Percentiles rank a stretch among this genome's conserved stretches.
phyloP scores from a whole-genome alignment of 305 asterid species.

The Rubia occidens region DNA sequence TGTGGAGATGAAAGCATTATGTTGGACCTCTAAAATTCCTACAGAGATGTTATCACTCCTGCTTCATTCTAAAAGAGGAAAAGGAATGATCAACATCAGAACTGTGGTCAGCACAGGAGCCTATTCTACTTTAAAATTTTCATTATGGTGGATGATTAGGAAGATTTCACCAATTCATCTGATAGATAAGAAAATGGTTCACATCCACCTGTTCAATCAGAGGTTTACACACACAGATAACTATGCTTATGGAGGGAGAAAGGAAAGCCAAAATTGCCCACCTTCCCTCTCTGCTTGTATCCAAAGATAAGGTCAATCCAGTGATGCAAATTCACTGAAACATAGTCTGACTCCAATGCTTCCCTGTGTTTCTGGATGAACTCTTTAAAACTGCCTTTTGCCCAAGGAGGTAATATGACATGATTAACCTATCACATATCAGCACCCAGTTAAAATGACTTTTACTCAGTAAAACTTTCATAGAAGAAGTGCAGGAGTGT shows the following conservation, averaged over 20 bases:
- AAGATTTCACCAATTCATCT: background rate
- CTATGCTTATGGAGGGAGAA: background rate
- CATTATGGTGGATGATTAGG: background rate
- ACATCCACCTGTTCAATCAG: background rate
- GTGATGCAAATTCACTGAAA: conserved; percentile 91
- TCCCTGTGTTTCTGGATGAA: conserved; percentile 90
- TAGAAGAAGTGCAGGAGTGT: conserved; percentile 10
- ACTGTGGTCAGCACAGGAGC: background rate
- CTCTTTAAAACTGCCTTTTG: conserved; percentile 86
- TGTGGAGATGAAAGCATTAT: background rate
- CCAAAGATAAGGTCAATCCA: conserved; percentile 99
- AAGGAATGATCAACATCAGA: background rate
- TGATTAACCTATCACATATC: conserved; percentile 70
- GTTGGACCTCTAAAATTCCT: conserved; percentile 1
- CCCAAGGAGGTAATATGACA: conserved; percentile 94
- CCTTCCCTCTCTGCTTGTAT: conserved; percentile 94
- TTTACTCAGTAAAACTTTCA: conserved; percentile 21
- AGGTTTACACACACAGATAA: background rate
- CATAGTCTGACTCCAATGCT: conserved; percentile 93
- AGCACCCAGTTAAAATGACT: background rate
- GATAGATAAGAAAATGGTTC: background rate
- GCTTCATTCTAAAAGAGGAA: background rate
- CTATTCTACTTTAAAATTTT: background rate
- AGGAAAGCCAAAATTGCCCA: conserved; percentile 24
- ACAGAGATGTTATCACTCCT: background rate